phyloP scores from a whole-genome alignment of 2,329 filamentous ascomycete species.

The Corinectria fuckeliana region DNA sequence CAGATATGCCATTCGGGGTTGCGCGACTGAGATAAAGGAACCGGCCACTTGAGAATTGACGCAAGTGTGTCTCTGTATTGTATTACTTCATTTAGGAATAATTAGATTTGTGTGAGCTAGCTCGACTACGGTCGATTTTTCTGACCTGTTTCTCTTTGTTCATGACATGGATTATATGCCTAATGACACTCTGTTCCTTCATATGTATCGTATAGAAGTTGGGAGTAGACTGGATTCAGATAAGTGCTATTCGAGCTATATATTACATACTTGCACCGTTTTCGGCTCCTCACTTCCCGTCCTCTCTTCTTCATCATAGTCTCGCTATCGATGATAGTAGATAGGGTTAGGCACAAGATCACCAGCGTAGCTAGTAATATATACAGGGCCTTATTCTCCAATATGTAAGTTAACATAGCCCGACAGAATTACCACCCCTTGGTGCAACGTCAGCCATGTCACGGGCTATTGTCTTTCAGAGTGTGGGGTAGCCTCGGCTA shows the following conservation, averaged over 20 bases:
- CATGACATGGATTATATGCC: slow-evolving; percentile 1
- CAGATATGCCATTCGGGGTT: slow-evolving; percentile 54
- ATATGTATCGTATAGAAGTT: no score
- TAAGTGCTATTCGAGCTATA: no score
- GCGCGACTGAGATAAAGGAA: slow-evolving; percentile 32
- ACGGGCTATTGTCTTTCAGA: background rate
- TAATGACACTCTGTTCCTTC: background rate
- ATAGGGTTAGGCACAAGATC: no score
- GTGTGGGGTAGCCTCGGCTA: background rate
- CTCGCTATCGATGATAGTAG: no score
- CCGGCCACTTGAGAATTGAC: background rate
- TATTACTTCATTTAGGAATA: background rate
- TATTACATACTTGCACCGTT: no score
- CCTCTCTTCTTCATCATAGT: no score
- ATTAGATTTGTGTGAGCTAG: background rate
- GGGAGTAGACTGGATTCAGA: background rate
- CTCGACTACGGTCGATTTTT: background rate
- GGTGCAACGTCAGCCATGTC: background rate
- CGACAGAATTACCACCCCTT: no score
- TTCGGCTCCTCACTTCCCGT: no score
- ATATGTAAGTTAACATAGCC: no score
- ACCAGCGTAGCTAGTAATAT: no score
- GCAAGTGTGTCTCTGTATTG: background rate
- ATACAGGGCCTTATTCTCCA: no score
- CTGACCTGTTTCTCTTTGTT: slow-evolving; percentile 8